Evolutionary conservation across 495 filamentous ascomycete species (phyloP), one percentile per base, ranked within the genome.

Genomic region (Tuber microsphaerosporum): DNA sequence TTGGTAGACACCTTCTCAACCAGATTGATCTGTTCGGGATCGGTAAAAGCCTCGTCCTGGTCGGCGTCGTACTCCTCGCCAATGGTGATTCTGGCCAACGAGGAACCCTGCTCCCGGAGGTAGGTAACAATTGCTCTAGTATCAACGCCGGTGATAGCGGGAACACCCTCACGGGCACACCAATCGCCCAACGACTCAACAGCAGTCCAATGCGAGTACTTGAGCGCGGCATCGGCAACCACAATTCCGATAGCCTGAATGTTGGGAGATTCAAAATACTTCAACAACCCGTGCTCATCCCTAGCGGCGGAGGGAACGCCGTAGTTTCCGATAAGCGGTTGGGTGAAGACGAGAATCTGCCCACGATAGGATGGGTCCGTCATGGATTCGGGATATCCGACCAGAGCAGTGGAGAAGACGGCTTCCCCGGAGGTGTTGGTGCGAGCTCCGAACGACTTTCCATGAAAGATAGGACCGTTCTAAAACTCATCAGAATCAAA

Each of bases 271-370:
- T 97, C 94, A 81, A 97, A 97, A 87, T 97, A 94, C 84, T 92
- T 93, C 46, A 96, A 86, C 77, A 92, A 88, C 80, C 97, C 94
- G 84, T 90, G 87, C 46, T 90, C 88, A 61, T 97, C 92, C 77
- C 94, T 88, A 1, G 72, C 73, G 20, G 46, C 70, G 2, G 93
- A 92, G 41, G 95, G 95, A 7, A 97, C 94, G 70, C 95, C 95
- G 83, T 99, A 99, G 87, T 99, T 99, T 79, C 95, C 95, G 84
- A 99, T 97, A 77, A 99, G 86, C n/a, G 95, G 95, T 84, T 97
- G 93, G 73, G 95, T 99, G 88, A 99, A 97, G 82, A 98, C 94
- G 81, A 97, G 87, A 75, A 98, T 98, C 86, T 99, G 96, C 69
- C 96, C 96, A 79, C 96, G 94, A 88, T 99, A 99, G 44, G 95